These are phyloP conservation scores for Colletotrichum sp. DNA, from an alignment of 2,329 filamentous ascomycete species.

Conservation along the genomic window DNA sequence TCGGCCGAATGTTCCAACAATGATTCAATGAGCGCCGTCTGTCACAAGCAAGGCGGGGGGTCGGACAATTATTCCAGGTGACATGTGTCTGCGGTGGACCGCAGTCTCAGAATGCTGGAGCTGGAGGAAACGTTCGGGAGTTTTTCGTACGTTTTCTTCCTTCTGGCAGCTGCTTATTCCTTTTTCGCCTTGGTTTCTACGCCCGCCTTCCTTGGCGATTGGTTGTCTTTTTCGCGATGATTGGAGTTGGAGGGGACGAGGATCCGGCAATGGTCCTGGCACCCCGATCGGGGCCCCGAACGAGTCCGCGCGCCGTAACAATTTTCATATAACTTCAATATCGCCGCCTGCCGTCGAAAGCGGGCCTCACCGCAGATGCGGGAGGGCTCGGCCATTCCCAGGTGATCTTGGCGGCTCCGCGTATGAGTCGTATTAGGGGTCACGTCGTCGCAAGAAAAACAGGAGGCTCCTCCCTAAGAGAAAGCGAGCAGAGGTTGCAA, in stretches of 20 bases:
- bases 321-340: background rate
- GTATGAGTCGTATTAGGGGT: background rate
- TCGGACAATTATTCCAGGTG: constrained; percentile 7
- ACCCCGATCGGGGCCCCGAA: background rate
- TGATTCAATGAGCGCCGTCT: background rate
- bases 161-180: background rate
- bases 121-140: background rate
- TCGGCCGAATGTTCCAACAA: background rate
- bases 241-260: background rate
- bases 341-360: background rate
- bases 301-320: background rate
- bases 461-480: background rate
- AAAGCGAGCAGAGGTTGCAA: background rate
- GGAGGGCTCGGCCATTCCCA: background rate
- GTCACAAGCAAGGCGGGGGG: background rate
- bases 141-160: background rate
- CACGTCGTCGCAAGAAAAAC: background rate
- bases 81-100: constrained; percentile 13
- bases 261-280: background rate
- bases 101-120: background rate
- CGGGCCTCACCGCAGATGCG: background rate
- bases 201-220: background rate
- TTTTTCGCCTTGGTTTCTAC: background rate
- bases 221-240: background rate
- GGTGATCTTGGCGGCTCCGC: background rate